Base-by-base conservation (phyloP, 306 rosid species). In the Begonia loranthoides region DNA sequence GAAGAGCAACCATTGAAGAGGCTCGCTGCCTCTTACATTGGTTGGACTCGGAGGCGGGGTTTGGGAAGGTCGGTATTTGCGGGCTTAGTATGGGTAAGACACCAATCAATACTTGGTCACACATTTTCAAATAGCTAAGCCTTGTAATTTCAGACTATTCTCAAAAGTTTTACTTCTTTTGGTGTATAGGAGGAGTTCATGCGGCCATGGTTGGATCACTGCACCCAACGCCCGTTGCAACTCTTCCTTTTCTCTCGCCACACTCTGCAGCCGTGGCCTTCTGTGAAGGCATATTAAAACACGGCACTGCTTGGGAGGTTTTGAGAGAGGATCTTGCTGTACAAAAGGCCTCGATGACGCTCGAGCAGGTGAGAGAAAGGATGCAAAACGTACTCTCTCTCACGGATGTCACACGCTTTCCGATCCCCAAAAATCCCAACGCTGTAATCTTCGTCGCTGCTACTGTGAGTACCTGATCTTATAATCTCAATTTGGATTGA, bases 151-250 rank as follows among this genome's bases (percentile, higher is more conserved):
- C 50, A 24, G n/a, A n/a, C 9, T 10, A 19, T 5, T 19, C 62
- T 45, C 63, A 45, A 53, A 41, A 55, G n/a, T 41, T 56, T 56
- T 49, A 59, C 41, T 36, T 38, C 15, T 54, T 24, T 48, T 63
- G 69, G 36, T 64, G 65, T 73, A 51, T 71, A 89, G 97, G 97
- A 72, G 97, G 97, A 60, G 97, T 89, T 44, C 97, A 89, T 76
- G 95, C 97, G 64, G 95, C 95, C 12, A 89, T 89, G 97, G 95
- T 85, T 68, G 95, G 97, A 68, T 77, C 95, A 58, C 94, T 89
- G 57, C 92, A 89, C 85, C 97, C 94, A 41, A 73, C 94, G 16
- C 97, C 95, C 39, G 62, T 90, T 62, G 95, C 97, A 44, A 85
- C 94, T 46, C 83, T 90, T 56, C 97, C 97, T 64, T 90, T 90